These are phyloP conservation scores for Botrytis byssoidea DNA, from an alignment of 2,329 filamentous ascomycete species.

Conservation along the genomic window DNA sequence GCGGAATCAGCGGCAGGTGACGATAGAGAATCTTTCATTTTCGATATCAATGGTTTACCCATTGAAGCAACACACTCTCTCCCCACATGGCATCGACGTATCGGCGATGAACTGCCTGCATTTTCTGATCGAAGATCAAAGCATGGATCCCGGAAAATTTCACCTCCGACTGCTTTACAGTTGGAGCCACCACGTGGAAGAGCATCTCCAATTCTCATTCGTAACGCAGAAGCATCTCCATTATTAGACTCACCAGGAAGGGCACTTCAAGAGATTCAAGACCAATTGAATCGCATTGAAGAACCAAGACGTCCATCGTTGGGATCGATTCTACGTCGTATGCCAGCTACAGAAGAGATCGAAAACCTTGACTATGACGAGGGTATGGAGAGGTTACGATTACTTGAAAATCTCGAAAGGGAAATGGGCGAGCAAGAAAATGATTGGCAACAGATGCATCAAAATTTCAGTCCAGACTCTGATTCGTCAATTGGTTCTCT, in stretches of 20 bases:
- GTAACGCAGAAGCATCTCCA: slow-evolving; percentile 36
- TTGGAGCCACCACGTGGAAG: slow-evolving; percentile 44
- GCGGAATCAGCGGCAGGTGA: slow-evolving; percentile 30
- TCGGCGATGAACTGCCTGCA: slow-evolving; percentile 58
- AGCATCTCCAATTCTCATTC: slow-evolving; percentile 46
- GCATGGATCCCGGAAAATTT: slow-evolving; percentile 50
- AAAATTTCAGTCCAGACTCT: slow-evolving; percentile 45
- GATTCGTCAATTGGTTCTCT: slow-evolving; percentile 32
- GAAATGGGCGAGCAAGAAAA: slow-evolving; percentile 61
- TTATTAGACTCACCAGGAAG: slow-evolving; percentile 34
- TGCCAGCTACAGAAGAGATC: slow-evolving; percentile 26
- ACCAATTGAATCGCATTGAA: slow-evolving; percentile 37
- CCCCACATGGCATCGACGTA: slow-evolving; percentile 52
- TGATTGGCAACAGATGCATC: slow-evolving; percentile 58
- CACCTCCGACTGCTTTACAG: slow-evolving; percentile 56
- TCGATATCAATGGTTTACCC: slow-evolving; percentile 31
- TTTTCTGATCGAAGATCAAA: slow-evolving; percentile 55
- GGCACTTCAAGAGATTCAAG: slow-evolving; percentile 37
- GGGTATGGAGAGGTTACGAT: slow-evolving; percentile 30
- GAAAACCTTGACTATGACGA: slow-evolving; percentile 20
- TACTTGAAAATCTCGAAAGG: slow-evolving; percentile 58
- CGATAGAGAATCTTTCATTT: slow-evolving; percentile 35
- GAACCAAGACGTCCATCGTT: slow-evolving; percentile 34
- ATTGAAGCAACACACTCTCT: not conserved
- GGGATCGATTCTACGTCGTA: slow-evolving; percentile 31